phyloP scores from a whole-genome alignment of 257 asterid genomes.

The Fraxinus pennsylvanica region DNA sequence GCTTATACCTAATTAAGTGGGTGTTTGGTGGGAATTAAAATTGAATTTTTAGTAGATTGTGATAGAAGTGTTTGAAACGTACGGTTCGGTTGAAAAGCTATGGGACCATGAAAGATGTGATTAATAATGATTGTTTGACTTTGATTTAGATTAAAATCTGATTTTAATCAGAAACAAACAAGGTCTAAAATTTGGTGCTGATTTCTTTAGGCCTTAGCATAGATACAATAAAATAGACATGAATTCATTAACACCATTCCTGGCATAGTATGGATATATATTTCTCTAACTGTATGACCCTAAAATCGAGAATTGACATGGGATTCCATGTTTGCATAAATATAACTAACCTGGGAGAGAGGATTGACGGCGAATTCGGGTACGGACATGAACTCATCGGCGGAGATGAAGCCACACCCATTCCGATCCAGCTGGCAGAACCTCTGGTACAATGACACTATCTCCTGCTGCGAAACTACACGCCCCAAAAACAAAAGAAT shows the following conservation, averaged over 20 bases:
- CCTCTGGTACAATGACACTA: slow-evolving; percentile 54
- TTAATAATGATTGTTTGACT: too few relatives aligned
- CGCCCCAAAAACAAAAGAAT: not conserved
- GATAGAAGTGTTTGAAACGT: too few relatives aligned
- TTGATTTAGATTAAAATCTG: too few relatives aligned
- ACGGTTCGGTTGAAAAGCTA: too few relatives aligned
- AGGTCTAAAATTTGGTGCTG: too few relatives aligned
- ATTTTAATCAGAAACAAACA: too few relatives aligned
- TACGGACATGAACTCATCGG: slow-evolving; percentile 58
- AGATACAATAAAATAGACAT: not conserved
- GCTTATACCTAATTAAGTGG: not conserved
- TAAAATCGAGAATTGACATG: not conserved
- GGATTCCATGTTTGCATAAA: not conserved
- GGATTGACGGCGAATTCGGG: slow-evolving; percentile 68
- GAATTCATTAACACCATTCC: not conserved
- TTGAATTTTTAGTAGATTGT: too few relatives aligned
- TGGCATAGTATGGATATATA: not conserved
- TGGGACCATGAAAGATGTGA: too few relatives aligned
- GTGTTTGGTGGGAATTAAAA: too few relatives aligned
- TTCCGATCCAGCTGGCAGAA: slow-evolving; percentile 61
- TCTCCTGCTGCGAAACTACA: slow-evolving; percentile 65
- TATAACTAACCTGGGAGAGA: slow-evolving; percentile 45
- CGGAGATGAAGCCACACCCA: slow-evolving; percentile 52
- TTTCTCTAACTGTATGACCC: not conserved
- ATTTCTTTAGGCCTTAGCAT: not conserved